Base-by-base conservation (phyloP, 2,329 filamentous ascomycete species). In the Aspergillus neoniger region DNA sequence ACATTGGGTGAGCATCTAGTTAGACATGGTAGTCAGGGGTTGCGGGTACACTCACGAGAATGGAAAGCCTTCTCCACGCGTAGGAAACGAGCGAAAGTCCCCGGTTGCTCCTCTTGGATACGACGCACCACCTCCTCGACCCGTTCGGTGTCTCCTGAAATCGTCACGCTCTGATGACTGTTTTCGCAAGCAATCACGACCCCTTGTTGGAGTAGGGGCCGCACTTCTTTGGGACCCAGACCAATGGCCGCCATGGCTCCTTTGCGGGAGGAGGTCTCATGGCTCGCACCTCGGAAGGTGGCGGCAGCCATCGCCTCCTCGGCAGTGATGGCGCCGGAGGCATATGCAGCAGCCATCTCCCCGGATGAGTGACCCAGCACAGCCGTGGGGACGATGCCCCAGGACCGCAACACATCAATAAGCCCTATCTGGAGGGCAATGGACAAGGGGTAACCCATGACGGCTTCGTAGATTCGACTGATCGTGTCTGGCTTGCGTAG, bases 341-440 rank as follows among this genome's bases (percentile, higher is more conserved):
- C 54, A 55, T 69, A 73, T 1, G 65, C 61, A 1, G 65, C 38
- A 55, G 64, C 70, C 58, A 73, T 67, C 53, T 73, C 70, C 1
- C 72, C 70, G 19, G 60, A 64, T 0, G 66, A 72, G 52, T 74
- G 70, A 4, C 70, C 67, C 1, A 65, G 30, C 9, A 72, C 70
- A 8, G 50, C 62, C 4, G 15, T 23, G 7, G 69, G 63, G 7
- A 25, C 41, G 15, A 74, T 23, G 10, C 59, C 59, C 60, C 63
- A 68, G 5, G 57, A 49, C 1, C 12, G 9, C 1, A 74, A 62
- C 6, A 71, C 28, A 25, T 72, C 65, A 4, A 74, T 65, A 7
- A 73, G 50, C 5, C 64, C 67, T 9, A 74, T 58, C 47, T 75
- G 72, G 2, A 74, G 36, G 14, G 65, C 68, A 1, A 68, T 70